phyloP scores from a whole-genome alignment of 495 filamentous ascomycete species.

The Rusavskia elegans region DNA sequence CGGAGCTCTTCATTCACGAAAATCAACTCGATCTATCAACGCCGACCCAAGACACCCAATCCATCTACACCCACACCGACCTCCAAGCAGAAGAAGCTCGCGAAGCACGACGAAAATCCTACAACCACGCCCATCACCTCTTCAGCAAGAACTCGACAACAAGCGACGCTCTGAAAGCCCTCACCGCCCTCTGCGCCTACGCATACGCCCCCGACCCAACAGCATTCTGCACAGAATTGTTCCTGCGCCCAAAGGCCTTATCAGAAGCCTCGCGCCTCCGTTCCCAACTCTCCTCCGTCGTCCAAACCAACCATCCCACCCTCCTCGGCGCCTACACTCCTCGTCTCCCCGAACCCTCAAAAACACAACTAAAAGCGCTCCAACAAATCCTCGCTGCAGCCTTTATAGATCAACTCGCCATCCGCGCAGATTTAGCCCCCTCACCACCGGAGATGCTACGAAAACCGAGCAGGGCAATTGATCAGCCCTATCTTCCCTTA shows the following conservation, averaged over 20 bases:
- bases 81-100: slow-evolving; percentile 51
- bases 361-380: slow-evolving; percentile 61
- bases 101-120: slow-evolving; percentile 49
- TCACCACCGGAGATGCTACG: slow-evolving; percentile 51
- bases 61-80: slow-evolving; percentile 47
- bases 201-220: slow-evolving; percentile 57
- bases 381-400: slow-evolving; percentile 85
- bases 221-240: slow-evolving; percentile 63
- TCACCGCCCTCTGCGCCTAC: slow-evolving; percentile 69
- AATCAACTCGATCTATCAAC: slow-evolving; percentile 49
- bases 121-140: slow-evolving; percentile 57
- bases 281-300: slow-evolving; percentile 63
- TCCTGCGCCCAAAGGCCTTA: slow-evolving; percentile 71
- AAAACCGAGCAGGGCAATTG: slow-evolving; percentile 64
- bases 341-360: slow-evolving; percentile 50
- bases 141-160: slow-evolving; percentile 69
- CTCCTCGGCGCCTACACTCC: slow-evolving; percentile 41
- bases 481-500: slow-evolving; percentile 82
- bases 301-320: slow-evolving; percentile 56
- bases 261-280: slow-evolving; percentile 74
- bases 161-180: slow-evolving; percentile 78
- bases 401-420: slow-evolving; percentile 91
- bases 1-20: slow-evolving; percentile 76
- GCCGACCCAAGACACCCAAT: slow-evolving; percentile 23
- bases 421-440: slow-evolving; percentile 74